Evolutionary conservation across 345 rosid genomes (phyloP).

Genomic region (Lenwebbia sp.): DNA sequence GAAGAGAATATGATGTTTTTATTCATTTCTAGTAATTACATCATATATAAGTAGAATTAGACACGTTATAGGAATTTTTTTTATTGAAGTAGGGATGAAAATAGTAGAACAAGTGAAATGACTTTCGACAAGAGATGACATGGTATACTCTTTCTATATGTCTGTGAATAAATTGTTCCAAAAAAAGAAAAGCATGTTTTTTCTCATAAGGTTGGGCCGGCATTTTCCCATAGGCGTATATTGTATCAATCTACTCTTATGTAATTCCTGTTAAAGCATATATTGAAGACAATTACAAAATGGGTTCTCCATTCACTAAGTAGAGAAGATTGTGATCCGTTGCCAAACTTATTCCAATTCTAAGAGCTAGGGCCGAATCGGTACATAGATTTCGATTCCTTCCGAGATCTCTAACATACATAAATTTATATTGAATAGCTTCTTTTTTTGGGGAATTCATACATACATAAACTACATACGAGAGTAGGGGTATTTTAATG

Average conservation of each 20-base stretch:
- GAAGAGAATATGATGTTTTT: not conserved
- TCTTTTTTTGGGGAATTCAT: not conserved
- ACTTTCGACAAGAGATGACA: not conserved
- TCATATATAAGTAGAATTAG: not conserved
- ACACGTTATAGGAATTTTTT: not conserved
- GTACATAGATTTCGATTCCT: not conserved
- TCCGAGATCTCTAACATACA: not conserved
- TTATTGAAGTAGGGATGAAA: too few relatives aligned
- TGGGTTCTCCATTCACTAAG: not conserved
- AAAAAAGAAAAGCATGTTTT: not conserved
- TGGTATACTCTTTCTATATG: not conserved
- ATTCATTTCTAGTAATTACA: not conserved
- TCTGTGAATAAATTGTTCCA: not conserved
- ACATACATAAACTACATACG: not conserved
- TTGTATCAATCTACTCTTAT: not conserved
- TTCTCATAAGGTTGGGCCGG: not conserved
- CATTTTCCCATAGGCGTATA: not conserved
- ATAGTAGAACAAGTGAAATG: not conserved
- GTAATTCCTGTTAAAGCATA: not conserved
- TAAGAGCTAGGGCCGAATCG: not conserved
- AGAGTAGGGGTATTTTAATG: not conserved
- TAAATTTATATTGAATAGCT: not conserved
- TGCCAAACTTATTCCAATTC: not conserved
- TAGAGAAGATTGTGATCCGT: not conserved
- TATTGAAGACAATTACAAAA: not conserved